These are phyloP conservation scores for Phytopythium mirpurense DNA, from an alignment of 352 stramenopile genomes.

Conservation along the genomic window DNA sequence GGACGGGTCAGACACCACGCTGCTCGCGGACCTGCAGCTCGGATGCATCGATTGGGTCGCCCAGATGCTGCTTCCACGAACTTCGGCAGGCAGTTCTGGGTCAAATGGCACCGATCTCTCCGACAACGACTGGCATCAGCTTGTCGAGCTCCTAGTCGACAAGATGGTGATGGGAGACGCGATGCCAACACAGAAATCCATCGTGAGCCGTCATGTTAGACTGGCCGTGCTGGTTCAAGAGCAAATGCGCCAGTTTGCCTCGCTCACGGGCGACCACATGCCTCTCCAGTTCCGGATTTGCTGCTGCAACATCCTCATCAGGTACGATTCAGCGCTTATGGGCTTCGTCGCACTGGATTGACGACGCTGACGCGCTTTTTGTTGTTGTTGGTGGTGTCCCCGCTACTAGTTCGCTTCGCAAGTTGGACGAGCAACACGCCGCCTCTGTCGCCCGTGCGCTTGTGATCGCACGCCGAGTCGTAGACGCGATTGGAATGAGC, in stretches of 20 bases:
- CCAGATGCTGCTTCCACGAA: not conserved
- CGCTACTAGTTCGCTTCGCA: not conserved
- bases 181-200: conserved; percentile 5
- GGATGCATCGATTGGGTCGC: conserved; percentile 68
- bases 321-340: conserved; percentile 23
- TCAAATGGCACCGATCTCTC: not conserved
- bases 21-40: conserved; percentile 57
- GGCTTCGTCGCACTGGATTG: too few species aligned
- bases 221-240: not conserved
- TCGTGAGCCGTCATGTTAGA: not conserved
- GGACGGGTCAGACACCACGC: conserved; percentile 14
- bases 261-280: conserved; percentile 4
- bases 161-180: not conserved
- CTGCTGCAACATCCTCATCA: conserved; percentile 61
- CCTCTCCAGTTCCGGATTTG: conserved; percentile 49
- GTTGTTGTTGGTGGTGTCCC: not conserved
- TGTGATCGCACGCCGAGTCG: not conserved
- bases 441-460: not conserved
- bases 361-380: not conserved
- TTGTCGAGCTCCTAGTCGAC: not conserved
- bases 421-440: conserved; percentile 13
- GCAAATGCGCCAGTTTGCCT: not conserved
- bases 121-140: not conserved
- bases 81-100: not conserved
- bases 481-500: conserved; percentile 11